Evolutionary conservation across 257 asterid species (phyloP).

Genomic region (Plantago ovata): DNA sequence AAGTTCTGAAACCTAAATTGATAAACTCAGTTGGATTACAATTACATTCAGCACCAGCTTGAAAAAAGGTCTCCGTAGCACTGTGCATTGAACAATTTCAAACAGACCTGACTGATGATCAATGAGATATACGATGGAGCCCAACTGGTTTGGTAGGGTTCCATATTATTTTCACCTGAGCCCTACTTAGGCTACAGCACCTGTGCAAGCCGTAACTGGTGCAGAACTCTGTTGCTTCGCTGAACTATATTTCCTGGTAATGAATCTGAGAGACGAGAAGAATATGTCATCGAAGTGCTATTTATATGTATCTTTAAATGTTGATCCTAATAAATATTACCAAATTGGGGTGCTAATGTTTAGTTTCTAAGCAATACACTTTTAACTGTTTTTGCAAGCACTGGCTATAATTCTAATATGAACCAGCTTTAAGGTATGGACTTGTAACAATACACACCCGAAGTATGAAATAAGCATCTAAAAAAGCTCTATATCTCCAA

Average conservation of each 20-base stretch:
- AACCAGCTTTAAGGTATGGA: too few species aligned
- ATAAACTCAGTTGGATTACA: constrained; percentile 14
- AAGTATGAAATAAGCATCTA: neutral
- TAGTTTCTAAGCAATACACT: too few species aligned
- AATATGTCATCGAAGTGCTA: neutral
- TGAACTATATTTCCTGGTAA: constrained; percentile 87
- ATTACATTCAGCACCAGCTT: constrained; percentile 12
- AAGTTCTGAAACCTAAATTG: constrained; percentile 6
- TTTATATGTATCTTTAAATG: too few species aligned
- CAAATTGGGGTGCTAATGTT: too few species aligned
- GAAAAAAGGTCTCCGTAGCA: constrained; percentile 1
- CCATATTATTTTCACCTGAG: neutral
- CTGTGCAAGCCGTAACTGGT: constrained; percentile 80
- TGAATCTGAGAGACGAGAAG: constrained; percentile 52
- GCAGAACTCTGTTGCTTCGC: constrained; percentile 50
- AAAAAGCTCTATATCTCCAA: neutral
- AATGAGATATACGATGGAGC: constrained; percentile 13
- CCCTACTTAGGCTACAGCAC: constrained; percentile 53
- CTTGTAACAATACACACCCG: neutral
- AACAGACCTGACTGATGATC: constrained; percentile 3
- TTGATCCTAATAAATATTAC: too few species aligned
- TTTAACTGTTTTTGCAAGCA: too few species aligned
- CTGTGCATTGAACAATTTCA: constrained; percentile 8
- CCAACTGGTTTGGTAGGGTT: neutral
- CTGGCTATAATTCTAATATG: too few species aligned